These are phyloP conservation scores for Areca catechu DNA, from an alignment of 176 grass and related monocot genomes.

Conservation along the genomic window DNA sequence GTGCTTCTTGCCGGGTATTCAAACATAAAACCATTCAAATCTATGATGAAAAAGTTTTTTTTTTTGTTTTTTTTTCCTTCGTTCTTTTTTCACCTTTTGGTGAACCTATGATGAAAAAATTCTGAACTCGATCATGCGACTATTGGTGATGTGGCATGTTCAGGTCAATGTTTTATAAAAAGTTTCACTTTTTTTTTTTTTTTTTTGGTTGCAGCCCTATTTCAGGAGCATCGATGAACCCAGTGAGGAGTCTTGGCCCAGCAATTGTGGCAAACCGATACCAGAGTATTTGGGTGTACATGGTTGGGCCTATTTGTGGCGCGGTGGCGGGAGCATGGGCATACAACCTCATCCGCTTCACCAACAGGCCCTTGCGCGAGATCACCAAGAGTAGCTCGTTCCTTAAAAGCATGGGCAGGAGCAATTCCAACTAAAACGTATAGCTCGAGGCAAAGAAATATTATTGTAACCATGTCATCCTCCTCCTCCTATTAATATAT, in stretches of 20 bases:
- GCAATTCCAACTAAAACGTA: no score
- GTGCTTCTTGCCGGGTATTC: conserved; percentile 47
- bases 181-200: no score
- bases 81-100: no score
- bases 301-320: conserved; percentile 24
- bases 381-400: conserved; percentile 33
- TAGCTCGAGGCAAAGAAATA: no score
- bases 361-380: conserved; percentile 35
- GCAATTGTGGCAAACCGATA: conserved; percentile 33
- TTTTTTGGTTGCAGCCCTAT: conserved; percentile 22
- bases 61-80: no score
- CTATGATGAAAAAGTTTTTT: no score
- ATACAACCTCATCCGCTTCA: conserved; percentile 41
- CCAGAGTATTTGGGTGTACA: conserved; percentile 39
- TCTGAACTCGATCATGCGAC: background rate
- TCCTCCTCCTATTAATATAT: no score
- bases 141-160: no score
- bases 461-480: no score
- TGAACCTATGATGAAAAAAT: background rate
- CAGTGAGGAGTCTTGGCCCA: conserved; percentile 41
- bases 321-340: conserved; percentile 40
- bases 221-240: conserved; percentile 64
- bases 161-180: no score
- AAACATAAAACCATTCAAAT: background rate
- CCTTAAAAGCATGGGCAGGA: conserved; percentile 14